Conservation (phyloP, 306 rosid species). For the Cicer chorassanicum region DNA sequence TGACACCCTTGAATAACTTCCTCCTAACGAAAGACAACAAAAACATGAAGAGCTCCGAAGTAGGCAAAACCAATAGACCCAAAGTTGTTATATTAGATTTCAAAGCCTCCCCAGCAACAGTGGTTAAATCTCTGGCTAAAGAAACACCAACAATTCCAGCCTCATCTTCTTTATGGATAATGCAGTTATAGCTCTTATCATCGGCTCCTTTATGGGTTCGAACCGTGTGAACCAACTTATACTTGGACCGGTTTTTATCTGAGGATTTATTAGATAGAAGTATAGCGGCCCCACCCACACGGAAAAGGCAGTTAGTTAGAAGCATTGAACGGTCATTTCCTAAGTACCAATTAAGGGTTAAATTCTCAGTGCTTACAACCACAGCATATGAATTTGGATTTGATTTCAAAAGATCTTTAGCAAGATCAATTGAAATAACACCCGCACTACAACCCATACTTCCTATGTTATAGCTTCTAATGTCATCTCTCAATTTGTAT, state of each 20-base stretch:
- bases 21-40: constrained; percentile 57
- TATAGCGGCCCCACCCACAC: constrained; percentile 90
- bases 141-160: constrained; percentile 71
- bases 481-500: constrained; percentile 77
- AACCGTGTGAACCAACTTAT: constrained; percentile 76
- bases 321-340: constrained; percentile 90
- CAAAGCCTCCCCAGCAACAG: constrained; percentile 82
- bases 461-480: constrained; percentile 77
- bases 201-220: constrained; percentile 88
- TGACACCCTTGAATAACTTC: constrained; percentile 63
- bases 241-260: constrained; percentile 66
- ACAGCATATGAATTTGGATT: constrained; percentile 72
- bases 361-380: constrained; percentile 82
- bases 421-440: constrained; percentile 71
- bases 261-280: constrained; percentile 63
- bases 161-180: constrained; percentile 73
- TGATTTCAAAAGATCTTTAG: constrained; percentile 69
- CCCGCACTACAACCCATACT: constrained; percentile 99
- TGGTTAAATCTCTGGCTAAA: constrained; percentile 75
- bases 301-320: constrained; percentile 80
- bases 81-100: constrained; percentile 82
- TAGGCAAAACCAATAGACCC: constrained; percentile 81
- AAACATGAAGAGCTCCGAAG: constrained; percentile 72
- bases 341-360: constrained; percentile 90
- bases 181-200: constrained; percentile 70